phyloP scores from a whole-genome alignment of 2,329 filamentous ascomycete genomes.

The Fusarium aywerte region DNA sequence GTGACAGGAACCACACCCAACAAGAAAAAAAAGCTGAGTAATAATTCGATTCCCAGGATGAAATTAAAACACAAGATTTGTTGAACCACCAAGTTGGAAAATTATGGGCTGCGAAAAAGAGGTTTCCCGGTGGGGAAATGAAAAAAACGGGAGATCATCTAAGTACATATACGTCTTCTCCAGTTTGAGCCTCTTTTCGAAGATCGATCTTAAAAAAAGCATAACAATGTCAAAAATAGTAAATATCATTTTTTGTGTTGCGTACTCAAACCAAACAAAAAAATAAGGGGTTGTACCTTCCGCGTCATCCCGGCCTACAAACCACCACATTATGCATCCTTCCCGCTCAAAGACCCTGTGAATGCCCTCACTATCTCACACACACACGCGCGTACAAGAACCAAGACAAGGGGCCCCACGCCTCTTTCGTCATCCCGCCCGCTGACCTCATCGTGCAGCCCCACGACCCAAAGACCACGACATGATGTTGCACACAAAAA shows the following conservation, averaged over 20 bases:
- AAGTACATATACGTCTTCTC: conserved; percentile 18
- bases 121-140: conserved; percentile 25
- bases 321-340: conserved; percentile 15
- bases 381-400: neutral
- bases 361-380: conserved; percentile 17
- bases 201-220: conserved; percentile 5
- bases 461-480: conserved; percentile 10
- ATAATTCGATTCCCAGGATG: neutral
- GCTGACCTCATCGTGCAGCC: conserved; percentile 48
- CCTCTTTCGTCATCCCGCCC: conserved; percentile 44
- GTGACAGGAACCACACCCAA: conserved; percentile 25
- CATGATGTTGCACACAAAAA: conserved; percentile 16
- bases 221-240: conserved; percentile 1
- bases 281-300: neutral
- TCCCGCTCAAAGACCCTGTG: conserved; percentile 20
- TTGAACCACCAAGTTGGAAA: neutral
- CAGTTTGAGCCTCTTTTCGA: conserved; percentile 24
- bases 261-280: neutral
- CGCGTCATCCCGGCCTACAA: conserved; percentile 18
- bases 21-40: neutral
- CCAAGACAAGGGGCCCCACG: conserved; percentile 8
- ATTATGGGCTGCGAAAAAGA: conserved; percentile 25
- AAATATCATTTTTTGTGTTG: neutral
- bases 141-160: conserved; percentile 43
- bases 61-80: neutral